A percentile compares a stretch with the other conserved stretches of the same genome.
These are phyloP conservation scores for Funneliformis caledonium DNA, from an alignment of 371 early-diverging fungal species.

Conservation along the genomic window DNA sequence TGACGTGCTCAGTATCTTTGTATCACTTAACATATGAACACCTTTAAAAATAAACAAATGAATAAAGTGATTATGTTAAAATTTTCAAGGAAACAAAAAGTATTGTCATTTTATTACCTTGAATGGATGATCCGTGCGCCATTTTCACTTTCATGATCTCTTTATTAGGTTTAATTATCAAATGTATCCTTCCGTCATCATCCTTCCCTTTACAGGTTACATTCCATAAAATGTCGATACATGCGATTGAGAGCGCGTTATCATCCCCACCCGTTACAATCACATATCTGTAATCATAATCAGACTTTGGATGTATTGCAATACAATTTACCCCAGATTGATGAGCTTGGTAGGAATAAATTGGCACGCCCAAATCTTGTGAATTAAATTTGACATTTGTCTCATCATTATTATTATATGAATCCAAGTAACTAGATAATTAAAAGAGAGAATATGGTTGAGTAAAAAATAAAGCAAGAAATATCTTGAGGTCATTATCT, in stretches of 20 bases:
- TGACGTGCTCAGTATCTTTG: conserved; percentile 47
- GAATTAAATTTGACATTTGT: neutral
- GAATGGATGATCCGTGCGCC: conserved; percentile 61
- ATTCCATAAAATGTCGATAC: neutral
- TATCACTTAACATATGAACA: conserved; percentile 46
- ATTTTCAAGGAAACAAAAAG: neutral
- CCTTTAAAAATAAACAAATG: conserved; percentile 40
- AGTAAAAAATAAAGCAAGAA: neutral
- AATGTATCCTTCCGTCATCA: neutral
- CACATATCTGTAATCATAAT: conserved; percentile 27
- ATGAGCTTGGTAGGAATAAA: conserved; percentile 43
- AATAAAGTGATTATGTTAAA: neutral
- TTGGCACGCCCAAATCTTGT: neutral
- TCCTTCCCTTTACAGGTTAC: neutral
- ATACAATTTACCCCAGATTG: conserved; percentile 61
- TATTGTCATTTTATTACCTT: conserved; percentile 44
- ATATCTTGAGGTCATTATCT: neutral
- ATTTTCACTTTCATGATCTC: conserved; percentile 3
- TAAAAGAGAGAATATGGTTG: neutral
- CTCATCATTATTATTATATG: neutral
- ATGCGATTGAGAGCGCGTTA: conserved; percentile 49
- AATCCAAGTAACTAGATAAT: conserved; percentile 9
- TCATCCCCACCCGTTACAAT: conserved; percentile 62
- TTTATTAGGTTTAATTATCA: neutral
- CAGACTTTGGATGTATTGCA: conserved; percentile 40